phyloP scores from a whole-genome alignment of 306 rosid species.

The Chamaecrista fasciculata region DNA sequence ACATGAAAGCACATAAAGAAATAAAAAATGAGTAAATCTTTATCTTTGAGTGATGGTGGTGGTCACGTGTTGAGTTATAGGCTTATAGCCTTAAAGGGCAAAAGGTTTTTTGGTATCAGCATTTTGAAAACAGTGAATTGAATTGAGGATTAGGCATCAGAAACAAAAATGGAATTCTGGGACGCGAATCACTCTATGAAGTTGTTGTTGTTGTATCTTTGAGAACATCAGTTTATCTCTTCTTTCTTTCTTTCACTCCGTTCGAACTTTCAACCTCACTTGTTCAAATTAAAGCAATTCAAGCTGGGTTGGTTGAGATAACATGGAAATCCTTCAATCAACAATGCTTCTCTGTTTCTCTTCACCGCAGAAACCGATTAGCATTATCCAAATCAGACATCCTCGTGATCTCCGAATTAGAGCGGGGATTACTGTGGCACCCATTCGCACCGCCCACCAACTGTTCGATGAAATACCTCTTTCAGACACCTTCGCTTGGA shows the following conservation, averaged over 20 bases:
- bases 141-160: too few species aligned
- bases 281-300: background rate
- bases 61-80: too few species aligned
- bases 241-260: background rate
- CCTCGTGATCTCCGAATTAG: background rate
- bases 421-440: background rate
- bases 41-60: too few species aligned
- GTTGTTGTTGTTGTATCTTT: slow-evolving; percentile 49
- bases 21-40: too few species aligned
- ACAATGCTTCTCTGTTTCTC: background rate
- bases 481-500: slow-evolving; percentile 66
- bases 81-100: too few species aligned
- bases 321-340: slow-evolving; percentile 22
- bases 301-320: background rate
- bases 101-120: too few species aligned
- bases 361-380: background rate
- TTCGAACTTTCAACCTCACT: background rate
- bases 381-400: background rate
- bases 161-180: background rate
- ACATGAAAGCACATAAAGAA: too few species aligned
- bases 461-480: slow-evolving; percentile 58
- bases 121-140: too few species aligned
- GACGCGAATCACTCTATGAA: slow-evolving; percentile 60
- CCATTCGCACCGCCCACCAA: slow-evolving; percentile 16
- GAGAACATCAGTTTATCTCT: background rate